Conservation (phyloP, 1,284 basidiomycete species). For the Phenoliferia sp. region DNA sequence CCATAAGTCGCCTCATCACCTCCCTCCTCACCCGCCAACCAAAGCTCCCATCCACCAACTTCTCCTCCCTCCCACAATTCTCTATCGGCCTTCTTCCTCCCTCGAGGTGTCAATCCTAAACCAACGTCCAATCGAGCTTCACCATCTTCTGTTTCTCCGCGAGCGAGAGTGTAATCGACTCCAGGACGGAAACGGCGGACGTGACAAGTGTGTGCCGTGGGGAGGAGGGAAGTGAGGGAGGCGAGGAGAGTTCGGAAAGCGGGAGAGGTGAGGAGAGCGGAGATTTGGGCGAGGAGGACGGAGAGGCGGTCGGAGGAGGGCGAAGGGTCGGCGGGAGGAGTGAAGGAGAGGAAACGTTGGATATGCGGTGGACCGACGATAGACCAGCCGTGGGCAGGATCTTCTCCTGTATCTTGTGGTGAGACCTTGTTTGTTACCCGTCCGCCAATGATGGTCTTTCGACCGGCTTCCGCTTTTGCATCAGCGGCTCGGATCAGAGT, state of each 20-base stretch:
- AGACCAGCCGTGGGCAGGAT: conserved; percentile 58
- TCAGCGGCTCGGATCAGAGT: conserved; percentile 25
- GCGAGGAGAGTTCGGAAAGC: conserved; percentile 87
- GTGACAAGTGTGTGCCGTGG: conserved; percentile 66
- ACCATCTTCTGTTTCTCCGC: conserved; percentile 52
- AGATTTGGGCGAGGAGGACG: conserved; percentile 47
- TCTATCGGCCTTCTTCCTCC: conserved; percentile 41
- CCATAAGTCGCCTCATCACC: conserved; percentile 31
- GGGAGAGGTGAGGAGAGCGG: conserved; percentile 67
- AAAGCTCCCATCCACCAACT: conserved; percentile 36
- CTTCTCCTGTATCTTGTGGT: conserved; percentile 51
- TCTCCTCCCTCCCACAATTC: conserved; percentile 45
- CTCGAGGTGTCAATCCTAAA: conserved; percentile 80
- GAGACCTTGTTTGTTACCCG: conserved; percentile 49
- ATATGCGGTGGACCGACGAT: conserved; percentile 87
- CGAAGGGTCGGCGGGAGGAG: conserved; percentile 9
- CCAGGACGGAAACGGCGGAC: conserved; percentile 87
- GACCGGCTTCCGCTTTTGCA: conserved; percentile 2
- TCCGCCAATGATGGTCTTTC: conserved; percentile 10
- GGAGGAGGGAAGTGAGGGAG: conserved; percentile 71
- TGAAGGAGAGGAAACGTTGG: conserved; percentile 68
- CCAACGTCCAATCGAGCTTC: conserved; percentile 81
- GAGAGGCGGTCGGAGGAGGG: conserved; percentile 51
- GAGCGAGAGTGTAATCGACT: conserved; percentile 90
- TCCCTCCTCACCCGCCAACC: conserved; percentile 37